A percentile compares a stretch with the other conserved stretches of the same genome.
Conservation (phyloP, 2,329 filamentous ascomycete genomes). For the Fusarium cicatricum region DNA sequence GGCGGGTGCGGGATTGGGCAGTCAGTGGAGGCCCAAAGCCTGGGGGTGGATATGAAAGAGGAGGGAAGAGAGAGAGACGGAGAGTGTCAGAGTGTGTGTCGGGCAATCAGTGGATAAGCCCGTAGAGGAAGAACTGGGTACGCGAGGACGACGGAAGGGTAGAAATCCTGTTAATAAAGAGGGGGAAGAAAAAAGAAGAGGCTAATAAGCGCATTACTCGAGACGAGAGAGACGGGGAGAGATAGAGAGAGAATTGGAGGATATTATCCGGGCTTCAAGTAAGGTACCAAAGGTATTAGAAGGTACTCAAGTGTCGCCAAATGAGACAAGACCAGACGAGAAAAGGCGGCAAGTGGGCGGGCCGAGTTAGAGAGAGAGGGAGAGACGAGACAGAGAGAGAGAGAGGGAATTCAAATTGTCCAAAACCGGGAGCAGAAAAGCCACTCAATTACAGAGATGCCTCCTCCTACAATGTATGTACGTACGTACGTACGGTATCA, state of each 20-base stretch:
- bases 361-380: too few species aligned
- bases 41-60: conserved; percentile 26
- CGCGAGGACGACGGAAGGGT: background rate
- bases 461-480: too few species aligned
- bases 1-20: conserved; percentile 37
- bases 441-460: background rate
- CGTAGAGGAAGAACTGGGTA: background rate
- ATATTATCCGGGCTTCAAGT: background rate
- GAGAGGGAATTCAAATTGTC: too few species aligned
- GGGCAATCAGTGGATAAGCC: conserved; percentile 3
- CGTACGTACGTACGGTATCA: too few species aligned
- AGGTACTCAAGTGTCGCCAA: background rate
- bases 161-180: conserved; percentile 1
- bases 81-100: conserved; percentile 8
- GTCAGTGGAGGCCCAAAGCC: conserved; percentile 41
- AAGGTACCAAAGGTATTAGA: background rate
- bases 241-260: background rate
- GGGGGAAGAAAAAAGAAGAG: conserved; percentile 1
- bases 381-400: too few species aligned
- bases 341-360: conserved; percentile 1
- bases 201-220: conserved; percentile 7
- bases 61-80: conserved; percentile 1
- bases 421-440: background rate
- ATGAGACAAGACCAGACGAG: conserved; percentile 3
- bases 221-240: background rate